phyloP scores from a whole-genome alignment of 2,329 filamentous ascomycete genomes.

The Cadophora gregata region DNA sequence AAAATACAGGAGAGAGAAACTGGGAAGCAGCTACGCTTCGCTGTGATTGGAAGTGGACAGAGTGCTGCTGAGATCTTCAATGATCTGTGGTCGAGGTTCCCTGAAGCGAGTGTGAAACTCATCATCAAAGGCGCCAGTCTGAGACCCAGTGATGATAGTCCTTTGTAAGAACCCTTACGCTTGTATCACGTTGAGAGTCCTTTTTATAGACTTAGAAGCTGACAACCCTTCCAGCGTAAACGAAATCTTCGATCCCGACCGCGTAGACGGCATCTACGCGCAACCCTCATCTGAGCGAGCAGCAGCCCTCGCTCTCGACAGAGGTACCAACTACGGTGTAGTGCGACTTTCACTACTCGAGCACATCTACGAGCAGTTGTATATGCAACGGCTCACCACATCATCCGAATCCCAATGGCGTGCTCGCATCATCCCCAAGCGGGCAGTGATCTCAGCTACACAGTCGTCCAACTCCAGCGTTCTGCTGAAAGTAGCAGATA shows the following conservation, averaged over 20 bases:
- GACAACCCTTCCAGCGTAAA: conserved; percentile 72
- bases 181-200: not conserved
- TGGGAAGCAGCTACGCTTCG: conserved; percentile 55
- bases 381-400: conserved; percentile 78
- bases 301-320: conserved; percentile 68
- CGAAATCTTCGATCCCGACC: conserved; percentile 91
- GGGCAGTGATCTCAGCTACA: conserved; percentile 56
- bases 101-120: conserved; percentile 77
- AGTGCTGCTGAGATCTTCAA: conserved; percentile 95
- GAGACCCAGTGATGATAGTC: conserved; percentile 91
- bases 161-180: conserved; percentile 72
- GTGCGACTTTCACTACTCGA: conserved; percentile 92
- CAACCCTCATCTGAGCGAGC: conserved; percentile 66
- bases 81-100: conserved; percentile 82
- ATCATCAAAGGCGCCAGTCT: conserved; percentile 85
- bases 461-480: conserved; percentile 24
- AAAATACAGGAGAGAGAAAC: conserved; percentile 53
- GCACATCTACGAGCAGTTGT: conserved; percentile 84
- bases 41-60: conserved; percentile 88
- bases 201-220: not conserved
- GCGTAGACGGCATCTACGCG: conserved; percentile 77
- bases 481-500: conserved; percentile 42
- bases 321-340: conserved; percentile 92
- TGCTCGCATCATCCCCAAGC: conserved; percentile 76
- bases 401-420: conserved; percentile 77